These are phyloP conservation scores for Theileria parva DNA, from an alignment of 169 alveolate species.

Conservation along the genomic window DNA sequence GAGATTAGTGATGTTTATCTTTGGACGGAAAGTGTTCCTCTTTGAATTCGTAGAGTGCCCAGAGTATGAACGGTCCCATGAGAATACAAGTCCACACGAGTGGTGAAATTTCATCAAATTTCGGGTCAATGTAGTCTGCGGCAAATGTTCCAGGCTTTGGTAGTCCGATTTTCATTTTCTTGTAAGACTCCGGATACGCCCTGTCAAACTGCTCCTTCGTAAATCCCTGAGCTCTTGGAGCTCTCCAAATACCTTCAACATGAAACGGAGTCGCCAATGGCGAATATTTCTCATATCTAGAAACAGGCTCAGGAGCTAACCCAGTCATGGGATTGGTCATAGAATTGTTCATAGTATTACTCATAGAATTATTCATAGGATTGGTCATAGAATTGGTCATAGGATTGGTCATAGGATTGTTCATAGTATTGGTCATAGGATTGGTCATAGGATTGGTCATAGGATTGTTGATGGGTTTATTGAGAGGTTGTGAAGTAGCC, in stretches of 20 bases:
- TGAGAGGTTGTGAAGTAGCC: not conserved
- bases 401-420: no score
- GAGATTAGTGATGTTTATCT: constrained; percentile 27
- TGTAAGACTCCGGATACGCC: constrained; percentile 68
- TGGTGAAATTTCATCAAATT: constrained; percentile 63
- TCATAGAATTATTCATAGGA: no score
- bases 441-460: no score
- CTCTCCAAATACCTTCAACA: constrained; percentile 78
- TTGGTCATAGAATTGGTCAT: not conserved
- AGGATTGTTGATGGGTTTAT: not conserved
- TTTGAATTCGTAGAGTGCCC: constrained; percentile 44
- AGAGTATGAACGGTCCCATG: constrained; percentile 50
- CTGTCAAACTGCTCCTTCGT: constrained; percentile 71
- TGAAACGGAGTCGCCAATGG: constrained; percentile 65
- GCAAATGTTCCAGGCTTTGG: constrained; percentile 63
- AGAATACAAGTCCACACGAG: constrained; percentile 61
- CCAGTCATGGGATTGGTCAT: not conserved
- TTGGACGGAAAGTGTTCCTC: constrained; percentile 36
- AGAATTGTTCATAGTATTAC: no score
- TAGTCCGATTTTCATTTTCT: constrained; percentile 76
- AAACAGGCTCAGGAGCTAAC: not conserved
- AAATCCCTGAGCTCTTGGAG: constrained; percentile 60
- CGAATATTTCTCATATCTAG: constrained; percentile 54
- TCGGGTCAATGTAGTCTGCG: constrained; percentile 63
- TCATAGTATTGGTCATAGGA: no score